Base-by-base conservation (phyloP, 805 yeast species). In the Candida awuae region DNA sequence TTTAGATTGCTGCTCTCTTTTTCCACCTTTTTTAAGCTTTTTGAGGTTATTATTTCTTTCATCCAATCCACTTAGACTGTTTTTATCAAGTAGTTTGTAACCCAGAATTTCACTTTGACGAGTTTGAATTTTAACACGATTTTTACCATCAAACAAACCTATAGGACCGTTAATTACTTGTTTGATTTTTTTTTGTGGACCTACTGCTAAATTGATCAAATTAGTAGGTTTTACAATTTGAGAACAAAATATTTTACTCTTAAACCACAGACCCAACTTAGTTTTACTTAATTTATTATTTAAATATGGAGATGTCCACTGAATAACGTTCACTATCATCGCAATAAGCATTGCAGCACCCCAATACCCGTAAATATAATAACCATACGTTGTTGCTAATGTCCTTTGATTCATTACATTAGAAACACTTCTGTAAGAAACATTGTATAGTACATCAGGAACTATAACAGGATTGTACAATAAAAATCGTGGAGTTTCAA, bases 291-390 rank as follows among this genome's bases (percentile, higher is more conserved):
- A 27, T 16, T 40, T 47, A 32, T 53, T 48, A 18, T 51, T 49
- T 14, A 49, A 41, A 32, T 50, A 48, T 0, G 70, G 70, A 17
- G 53, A 48, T 32, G 64, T 56, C 68, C 70, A 65, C 14, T 55
- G 50, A 2, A 51, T 41, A 19, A 56, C 41, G 43, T 65, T 63
- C 22, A 46, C 32, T 3, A 54, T 9, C 6, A 51, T 26, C 4
- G 61, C 58, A 34, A 53, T 19, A 2, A 54, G 12, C 10, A 58
- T 39, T 3, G 62, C 43, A 4, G 52, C 10, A 1, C 47, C 55
- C 69, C 69, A 64, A 32, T 61, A 64, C 1, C 51, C 49, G 16
- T 59, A 44, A 12, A 62, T 36, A 4, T 39, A 43, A 6, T 39
- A 42, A 12, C 68, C 66, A 42, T 50, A 52, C 1, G 28, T 27